Evolutionary conservation across 306 rosid species (phyloP).

Genomic region (Rosa rugosa): DNA sequence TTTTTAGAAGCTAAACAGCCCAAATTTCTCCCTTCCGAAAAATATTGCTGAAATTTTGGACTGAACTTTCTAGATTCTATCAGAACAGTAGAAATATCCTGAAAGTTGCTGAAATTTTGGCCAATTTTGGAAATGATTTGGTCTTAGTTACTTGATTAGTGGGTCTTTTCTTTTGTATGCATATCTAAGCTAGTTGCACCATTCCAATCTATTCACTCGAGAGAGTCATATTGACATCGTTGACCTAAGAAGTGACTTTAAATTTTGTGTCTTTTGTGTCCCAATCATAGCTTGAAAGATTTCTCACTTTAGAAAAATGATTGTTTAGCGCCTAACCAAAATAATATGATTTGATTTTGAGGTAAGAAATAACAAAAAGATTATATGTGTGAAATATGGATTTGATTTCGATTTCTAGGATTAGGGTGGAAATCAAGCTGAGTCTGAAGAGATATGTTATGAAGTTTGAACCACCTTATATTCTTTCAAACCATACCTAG

Average conservation of each 20-base stretch:
- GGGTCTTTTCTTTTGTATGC: neutral
- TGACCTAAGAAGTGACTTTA: neutral
- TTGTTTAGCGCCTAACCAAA: neutral
- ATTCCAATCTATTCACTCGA: neutral
- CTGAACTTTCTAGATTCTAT: neutral
- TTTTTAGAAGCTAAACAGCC: neutral
- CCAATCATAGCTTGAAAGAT: neutral
- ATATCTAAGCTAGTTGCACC: neutral
- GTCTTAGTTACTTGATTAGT: neutral
- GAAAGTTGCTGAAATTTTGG: neutral
- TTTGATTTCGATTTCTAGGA: neutral
- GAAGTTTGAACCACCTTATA: neutral
- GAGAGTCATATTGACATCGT: neutral
- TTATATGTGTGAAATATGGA: slow-evolving; percentile 2
- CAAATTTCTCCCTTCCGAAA: neutral
- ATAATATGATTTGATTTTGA: neutral
- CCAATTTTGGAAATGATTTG: neutral
- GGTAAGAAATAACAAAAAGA: neutral
- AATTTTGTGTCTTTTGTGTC: neutral
- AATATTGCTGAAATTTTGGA: neutral
- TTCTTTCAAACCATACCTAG: neutral
- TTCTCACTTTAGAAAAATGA: neutral
- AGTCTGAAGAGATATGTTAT: neutral
- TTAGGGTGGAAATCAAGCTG: neutral
- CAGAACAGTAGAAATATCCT: neutral